phyloP scores from a whole-genome alignment of 805 yeast species.

The Candida railenensis region DNA sequence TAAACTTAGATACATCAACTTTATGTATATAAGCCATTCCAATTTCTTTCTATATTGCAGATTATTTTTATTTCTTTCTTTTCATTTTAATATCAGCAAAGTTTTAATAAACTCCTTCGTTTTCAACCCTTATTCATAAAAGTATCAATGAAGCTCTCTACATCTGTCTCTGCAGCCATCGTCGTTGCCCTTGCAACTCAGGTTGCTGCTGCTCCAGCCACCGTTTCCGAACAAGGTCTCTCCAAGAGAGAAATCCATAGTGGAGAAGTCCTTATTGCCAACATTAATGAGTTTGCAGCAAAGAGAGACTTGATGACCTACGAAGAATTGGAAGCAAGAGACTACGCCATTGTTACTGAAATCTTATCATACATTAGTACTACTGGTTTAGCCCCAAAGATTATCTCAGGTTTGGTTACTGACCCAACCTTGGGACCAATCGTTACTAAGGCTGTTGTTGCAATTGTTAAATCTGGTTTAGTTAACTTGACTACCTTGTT shows the following conservation, averaged over 20 bases:
- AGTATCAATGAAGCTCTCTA: conserved; percentile 21
- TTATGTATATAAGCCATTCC: not conserved
- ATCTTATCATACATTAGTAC: conserved; percentile 35
- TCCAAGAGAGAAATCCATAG: conserved; percentile 20
- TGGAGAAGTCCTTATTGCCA: conserved; percentile 25
- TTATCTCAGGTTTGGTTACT: conserved; percentile 31
- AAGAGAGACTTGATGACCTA: conserved; percentile 25
- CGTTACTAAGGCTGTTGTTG: conserved; percentile 26
- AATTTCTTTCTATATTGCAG: not conserved
- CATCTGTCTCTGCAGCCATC: conserved; percentile 18
- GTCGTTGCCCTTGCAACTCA: conserved; percentile 16
- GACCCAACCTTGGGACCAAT: conserved; percentile 30
- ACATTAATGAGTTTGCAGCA: conserved; percentile 24
- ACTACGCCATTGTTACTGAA: conserved; percentile 39
- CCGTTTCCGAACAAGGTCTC: conserved; percentile 10
- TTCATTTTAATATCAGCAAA: conserved; percentile 1
- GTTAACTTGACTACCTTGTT: conserved; percentile 36
- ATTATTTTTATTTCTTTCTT: not conserved
- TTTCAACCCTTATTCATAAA: not conserved
- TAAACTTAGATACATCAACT: not conserved
- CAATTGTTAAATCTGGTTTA: conserved; percentile 28
- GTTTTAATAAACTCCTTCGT: not conserved
- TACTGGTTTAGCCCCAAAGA: conserved; percentile 35
- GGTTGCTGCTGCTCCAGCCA: conserved; percentile 26
- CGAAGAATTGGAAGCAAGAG: conserved; percentile 35